These are phyloP conservation scores for Didymella pomorum DNA, from an alignment of 2,329 filamentous ascomycete genomes.

Conservation along the genomic window DNA sequence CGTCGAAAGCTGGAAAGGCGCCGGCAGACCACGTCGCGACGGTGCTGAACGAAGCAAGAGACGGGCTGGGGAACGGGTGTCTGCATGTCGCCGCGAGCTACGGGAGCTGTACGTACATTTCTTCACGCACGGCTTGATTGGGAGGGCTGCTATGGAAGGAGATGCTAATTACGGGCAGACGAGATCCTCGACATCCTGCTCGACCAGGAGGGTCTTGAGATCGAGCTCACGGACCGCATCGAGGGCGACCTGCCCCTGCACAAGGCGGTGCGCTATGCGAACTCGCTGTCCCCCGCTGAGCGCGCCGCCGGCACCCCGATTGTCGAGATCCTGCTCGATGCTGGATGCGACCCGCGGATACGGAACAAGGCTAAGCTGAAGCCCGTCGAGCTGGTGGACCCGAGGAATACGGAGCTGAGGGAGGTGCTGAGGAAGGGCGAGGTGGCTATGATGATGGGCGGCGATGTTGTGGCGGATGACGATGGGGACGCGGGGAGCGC, in stretches of 20 bases:
- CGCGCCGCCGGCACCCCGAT: constrained; percentile 73
- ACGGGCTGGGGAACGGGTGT: constrained; percentile 85
- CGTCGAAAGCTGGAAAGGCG: constrained; percentile 60
- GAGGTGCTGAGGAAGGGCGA: constrained; percentile 74
- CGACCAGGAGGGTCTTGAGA: constrained; percentile 84
- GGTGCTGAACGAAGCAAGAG: constrained; percentile 85
- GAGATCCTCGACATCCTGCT: constrained; percentile 83
- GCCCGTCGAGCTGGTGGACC: constrained; percentile 76
- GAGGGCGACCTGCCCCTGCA: constrained; percentile 83
- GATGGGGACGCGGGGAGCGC: constrained; percentile 58
- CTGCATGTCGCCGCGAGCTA: constrained; percentile 87
- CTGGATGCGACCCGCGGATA: constrained; percentile 70
- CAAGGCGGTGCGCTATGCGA: constrained; percentile 78
- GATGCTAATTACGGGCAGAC: constrained; percentile 57
- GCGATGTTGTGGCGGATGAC: constrained; percentile 60
- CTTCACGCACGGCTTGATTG: not conserved
- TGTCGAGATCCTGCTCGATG: constrained; percentile 83
- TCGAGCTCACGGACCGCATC: constrained; percentile 75
- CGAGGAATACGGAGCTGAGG: constrained; percentile 68
- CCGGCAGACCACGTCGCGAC: constrained; percentile 70
- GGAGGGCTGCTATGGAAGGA: not conserved
- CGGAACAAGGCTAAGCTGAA: constrained; percentile 78
- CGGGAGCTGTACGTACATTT: constrained; percentile 75
- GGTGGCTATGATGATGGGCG: constrained; percentile 63
- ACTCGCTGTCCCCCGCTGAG: constrained; percentile 69